Evolutionary conservation across 441 rosid genomes (phyloP).

Genomic region (Jatropha multifida): DNA sequence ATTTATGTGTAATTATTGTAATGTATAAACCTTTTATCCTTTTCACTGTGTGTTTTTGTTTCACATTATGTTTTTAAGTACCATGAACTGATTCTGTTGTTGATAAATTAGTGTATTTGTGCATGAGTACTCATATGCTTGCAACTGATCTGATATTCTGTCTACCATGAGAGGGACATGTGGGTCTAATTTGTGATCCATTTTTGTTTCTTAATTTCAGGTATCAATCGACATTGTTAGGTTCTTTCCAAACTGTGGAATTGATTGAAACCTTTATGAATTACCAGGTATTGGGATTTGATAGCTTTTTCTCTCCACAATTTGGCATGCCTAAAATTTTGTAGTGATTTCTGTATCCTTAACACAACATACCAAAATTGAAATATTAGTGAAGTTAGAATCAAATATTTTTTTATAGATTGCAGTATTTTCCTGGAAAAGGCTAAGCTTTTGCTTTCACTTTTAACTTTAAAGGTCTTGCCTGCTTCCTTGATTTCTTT

Average conservation of each 20-base stretch:
- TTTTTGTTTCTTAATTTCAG: conserved; percentile 36
- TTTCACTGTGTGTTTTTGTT: neutral
- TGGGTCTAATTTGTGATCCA: neutral
- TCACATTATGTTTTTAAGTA: neutral
- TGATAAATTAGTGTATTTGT: neutral
- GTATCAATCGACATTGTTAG: conserved; percentile 96
- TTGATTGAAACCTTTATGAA: conserved; percentile 97
- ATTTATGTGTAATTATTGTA: too few species aligned
- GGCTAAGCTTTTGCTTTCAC: neutral
- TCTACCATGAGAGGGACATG: neutral
- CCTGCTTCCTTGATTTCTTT: too few species aligned
- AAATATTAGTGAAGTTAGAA: too few species aligned
- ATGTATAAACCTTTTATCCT: neutral
- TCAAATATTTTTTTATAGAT: too few species aligned
- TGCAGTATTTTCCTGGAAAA: neutral
- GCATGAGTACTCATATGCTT: neutral
- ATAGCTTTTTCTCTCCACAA: neutral
- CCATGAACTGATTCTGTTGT: neutral
- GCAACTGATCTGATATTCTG: neutral
- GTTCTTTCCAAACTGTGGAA: conserved; percentile 93
- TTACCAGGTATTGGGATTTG: conserved; percentile 69
- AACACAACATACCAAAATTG: neutral
- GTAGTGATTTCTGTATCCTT: neutral
- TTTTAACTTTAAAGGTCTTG: neutral
- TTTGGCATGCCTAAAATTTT: conserved; percentile 3